Conservation (phyloP, 164 flowering plant species). For the Platanus orientalis region DNA sequence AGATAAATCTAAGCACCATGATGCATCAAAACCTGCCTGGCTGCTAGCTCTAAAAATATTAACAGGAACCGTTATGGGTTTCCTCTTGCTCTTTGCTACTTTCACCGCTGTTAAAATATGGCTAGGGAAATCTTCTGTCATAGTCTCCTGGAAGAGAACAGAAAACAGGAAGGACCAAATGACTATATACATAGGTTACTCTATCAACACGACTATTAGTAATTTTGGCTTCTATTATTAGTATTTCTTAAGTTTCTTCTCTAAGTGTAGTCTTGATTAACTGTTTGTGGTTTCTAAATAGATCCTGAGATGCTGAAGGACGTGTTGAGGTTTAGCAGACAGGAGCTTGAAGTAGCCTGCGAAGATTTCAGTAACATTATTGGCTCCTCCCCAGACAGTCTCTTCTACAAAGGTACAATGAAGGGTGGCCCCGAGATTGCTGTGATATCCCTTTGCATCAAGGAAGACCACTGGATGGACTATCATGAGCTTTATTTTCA, state of each 20-base stretch:
- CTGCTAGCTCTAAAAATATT: conserved; percentile 70
- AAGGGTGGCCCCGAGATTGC: conserved; percentile 94
- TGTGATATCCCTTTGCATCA: conserved; percentile 80
- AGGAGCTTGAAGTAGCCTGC: conserved; percentile 95
- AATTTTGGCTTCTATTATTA: not conserved
- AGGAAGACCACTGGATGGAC: conserved; percentile 87
- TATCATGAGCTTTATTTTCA: conserved; percentile 85
- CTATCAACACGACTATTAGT: not conserved
- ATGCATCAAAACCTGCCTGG: conserved; percentile 64
- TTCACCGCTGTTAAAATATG: conserved; percentile 52
- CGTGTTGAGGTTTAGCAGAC: conserved; percentile 57
- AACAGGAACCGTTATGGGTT: conserved; percentile 65
- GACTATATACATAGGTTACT: conserved; percentile 52
- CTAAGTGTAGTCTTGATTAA: not conserved
- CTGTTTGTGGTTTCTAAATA: conserved; percentile 20
- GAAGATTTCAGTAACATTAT: conserved; percentile 99
- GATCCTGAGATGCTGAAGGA: conserved; percentile 76
- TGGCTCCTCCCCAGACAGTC: conserved; percentile 88
- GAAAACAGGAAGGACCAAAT: conserved; percentile 51
- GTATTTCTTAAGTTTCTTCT: no score
- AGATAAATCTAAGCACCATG: conserved; percentile 33
- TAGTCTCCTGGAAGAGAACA: conserved; percentile 81
- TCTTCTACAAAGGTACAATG: conserved; percentile 79
- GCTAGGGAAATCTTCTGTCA: conserved; percentile 49
- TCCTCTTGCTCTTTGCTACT: conserved; percentile 43